Evolutionary conservation across 768 basidiomycete genomes (phyloP), one percentile per base, ranked within the genome.

Genomic region (Mycena kentingensis): DNA sequence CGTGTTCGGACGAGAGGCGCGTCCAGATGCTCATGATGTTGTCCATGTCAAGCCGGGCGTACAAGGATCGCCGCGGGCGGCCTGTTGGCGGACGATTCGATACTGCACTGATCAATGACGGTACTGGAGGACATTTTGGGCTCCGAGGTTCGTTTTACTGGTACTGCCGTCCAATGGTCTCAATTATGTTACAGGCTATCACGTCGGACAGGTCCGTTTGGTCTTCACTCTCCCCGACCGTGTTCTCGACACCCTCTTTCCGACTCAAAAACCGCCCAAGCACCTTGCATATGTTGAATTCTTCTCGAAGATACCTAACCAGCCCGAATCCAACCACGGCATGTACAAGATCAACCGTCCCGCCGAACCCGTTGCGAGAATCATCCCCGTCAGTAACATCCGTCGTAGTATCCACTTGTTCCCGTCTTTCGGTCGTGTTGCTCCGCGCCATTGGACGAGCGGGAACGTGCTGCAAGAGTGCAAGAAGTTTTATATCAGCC

Each of bases 31-130:
- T 2, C 12, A 34, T 16, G 51, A 45, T 36, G 41, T 42, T n/a
- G 56, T 72, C 5, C 70, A 76, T 58, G 63, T 55, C 5, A 43
- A 66, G n/a, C 60, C 60, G 25, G 16, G n/a, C 19, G 1, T 16
- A 26, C 25, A 24, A 18, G 15, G 56, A 67, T 42, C 53, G 42
- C 13, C 52, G 55, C 5, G 54, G 61, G 0, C 37, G 50, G 2
- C 6, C 19, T 0, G 48, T 66, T 24, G 63, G 64, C 3, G 66
- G 53, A 1, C 52, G 67, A 3, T 77, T 75, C 60, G 74, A 78
- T 51, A 74, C 67, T 3, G 69, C 55, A 1, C 51, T 73, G 4
- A 51, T 69, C 31, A 64, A 65, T 12, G 46, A 53, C 27, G 56
- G 55, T 4, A 35, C 15, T 18, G 54, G 51, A 10, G 12, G 32